Base-by-base conservation (phyloP, 2,329 filamentous ascomycete species). In the Penicillium oxalicum region DNA sequence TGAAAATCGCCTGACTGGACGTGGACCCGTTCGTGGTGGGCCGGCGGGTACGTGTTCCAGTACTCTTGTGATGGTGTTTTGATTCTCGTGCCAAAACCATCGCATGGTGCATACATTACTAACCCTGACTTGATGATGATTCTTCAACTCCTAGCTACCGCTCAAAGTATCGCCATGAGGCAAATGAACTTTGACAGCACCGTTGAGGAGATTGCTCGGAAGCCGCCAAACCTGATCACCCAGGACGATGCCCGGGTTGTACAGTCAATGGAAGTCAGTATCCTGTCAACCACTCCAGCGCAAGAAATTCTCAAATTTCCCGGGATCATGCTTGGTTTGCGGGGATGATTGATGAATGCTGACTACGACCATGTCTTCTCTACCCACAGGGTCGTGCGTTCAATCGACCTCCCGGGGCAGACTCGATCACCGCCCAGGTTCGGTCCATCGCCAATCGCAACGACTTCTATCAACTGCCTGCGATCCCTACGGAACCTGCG, bases 161-260 rank as follows among this genome's bases (percentile, higher is more conserved):
- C 64, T 0, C 65, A 68, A 13, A 62, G 62, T 37, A 53, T 67
- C 18, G 61, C 60, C 0, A 66, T 65, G 55, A 52, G 57, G 35
- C 64, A 67, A 47, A 66, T 62, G 57, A 66, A 65, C 25, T 67
- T 67, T 13, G 62, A 69, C 39, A 59, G 50, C 24, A 66, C 63
- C 41, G 24, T 66, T 1, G 61, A 67, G 11, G 63, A 67, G 33
- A 40, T 67, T 4, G 55, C 61, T 5, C 50, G 59, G 2, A 69
- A 69, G 41, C 64, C 64, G 8, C 61, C 56, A 24, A 64, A 54
- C n/a, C 56, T 65, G 26, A 66, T 67, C 24, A 66, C 63, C 13
- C 56, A 61, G 38, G 52, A 63, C 13, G 65, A 68, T 53, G 65
- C 66, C n/a, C 51, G 56, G 12, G 51, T 65, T 13, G 57, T 67